Percentiles rank a stretch among this genome's conserved stretches.
These are phyloP conservation scores for Talaromyces sp. DNA, from an alignment of 2,329 filamentous ascomycete genomes.

Conservation along the genomic window DNA sequence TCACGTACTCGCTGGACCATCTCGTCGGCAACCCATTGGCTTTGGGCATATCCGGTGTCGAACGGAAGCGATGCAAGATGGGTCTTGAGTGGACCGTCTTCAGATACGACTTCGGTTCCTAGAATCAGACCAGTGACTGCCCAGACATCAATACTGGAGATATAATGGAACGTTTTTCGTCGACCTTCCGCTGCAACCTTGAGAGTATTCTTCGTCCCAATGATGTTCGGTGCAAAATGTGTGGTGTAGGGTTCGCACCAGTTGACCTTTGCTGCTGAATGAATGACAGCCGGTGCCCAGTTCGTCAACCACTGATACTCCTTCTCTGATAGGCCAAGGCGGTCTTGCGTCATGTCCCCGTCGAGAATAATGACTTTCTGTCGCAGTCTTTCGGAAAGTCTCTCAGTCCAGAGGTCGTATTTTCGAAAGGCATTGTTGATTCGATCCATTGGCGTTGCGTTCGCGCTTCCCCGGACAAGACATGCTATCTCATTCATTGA, in stretches of 20 bases:
- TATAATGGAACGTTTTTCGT: conserved; percentile 27
- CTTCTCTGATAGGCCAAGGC: conserved; percentile 50
- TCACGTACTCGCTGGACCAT: conserved; percentile 72
- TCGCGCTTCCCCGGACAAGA: conserved; percentile 56
- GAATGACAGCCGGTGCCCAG: conserved; percentile 68
- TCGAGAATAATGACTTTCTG: background rate
- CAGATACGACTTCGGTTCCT: too few species aligned
- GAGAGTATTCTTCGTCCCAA: conserved; percentile 71
- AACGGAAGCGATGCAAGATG: conserved; percentile 43
- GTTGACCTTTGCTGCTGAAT: conserved; percentile 75
- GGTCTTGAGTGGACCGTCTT: too few species aligned
- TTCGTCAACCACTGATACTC: conserved; percentile 39
- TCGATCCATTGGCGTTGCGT: background rate
- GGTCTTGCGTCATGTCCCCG: conserved; percentile 59
- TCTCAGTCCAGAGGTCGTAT: conserved; percentile 13
- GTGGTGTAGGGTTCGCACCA: conserved; percentile 75
- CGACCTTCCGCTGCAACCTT: conserved; percentile 60
- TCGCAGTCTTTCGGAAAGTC: background rate
- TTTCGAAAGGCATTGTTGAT: conserved; percentile 5
- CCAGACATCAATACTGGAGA: conserved; percentile 22
- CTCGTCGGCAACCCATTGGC: conserved; percentile 73
- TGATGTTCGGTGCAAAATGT: conserved; percentile 70
- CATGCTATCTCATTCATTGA: conserved; percentile 61
- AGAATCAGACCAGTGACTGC: too few species aligned
- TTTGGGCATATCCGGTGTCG: conserved; percentile 81